These are phyloP conservation scores for Stemphylium lycopersici DNA, from an alignment of 2,329 filamentous ascomycete genomes.

Conservation along the genomic window DNA sequence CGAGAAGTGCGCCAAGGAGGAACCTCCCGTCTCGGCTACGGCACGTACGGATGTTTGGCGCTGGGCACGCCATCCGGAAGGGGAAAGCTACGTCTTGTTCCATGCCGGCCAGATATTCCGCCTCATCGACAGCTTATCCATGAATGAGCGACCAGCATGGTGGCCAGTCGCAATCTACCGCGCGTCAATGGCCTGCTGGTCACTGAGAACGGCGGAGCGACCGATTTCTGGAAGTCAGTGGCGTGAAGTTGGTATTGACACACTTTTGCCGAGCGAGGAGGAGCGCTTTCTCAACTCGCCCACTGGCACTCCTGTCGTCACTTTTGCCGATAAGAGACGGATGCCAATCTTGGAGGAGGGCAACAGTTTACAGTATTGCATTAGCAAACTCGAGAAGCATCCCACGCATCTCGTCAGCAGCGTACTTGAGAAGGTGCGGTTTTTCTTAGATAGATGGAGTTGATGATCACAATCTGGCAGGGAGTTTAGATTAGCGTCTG, in stretches of 20 bases:
- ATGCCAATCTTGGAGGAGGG: background rate
- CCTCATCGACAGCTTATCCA: constrained; percentile 2
- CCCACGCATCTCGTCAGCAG: background rate
- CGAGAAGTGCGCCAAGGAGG: constrained; percentile 9
- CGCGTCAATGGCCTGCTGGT: constrained; percentile 10
- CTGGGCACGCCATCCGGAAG: constrained; percentile 8
- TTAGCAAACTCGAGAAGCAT: constrained; percentile 4
- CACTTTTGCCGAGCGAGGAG: constrained; percentile 2
- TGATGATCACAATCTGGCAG: background rate
- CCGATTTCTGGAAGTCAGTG: background rate
- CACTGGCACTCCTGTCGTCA: constrained; percentile 3
- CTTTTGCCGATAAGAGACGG: background rate
- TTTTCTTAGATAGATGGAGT: constrained; percentile 6
- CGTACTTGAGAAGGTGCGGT: constrained; percentile 1
- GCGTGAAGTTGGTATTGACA: constrained; percentile 3
- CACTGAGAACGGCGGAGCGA: constrained; percentile 2
- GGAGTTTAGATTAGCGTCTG: background rate
- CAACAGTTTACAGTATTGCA: constrained; percentile 7
- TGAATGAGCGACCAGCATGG: constrained; percentile 8
- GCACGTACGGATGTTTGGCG: constrained; percentile 9
- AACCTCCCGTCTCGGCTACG: constrained; percentile 1
- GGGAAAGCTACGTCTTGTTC: constrained; percentile 8
- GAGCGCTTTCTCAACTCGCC: constrained; percentile 3
- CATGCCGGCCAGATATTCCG: constrained; percentile 13
- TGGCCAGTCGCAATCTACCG: constrained; percentile 12